Evolutionary conservation across 73 alveolate species (phyloP).

Genomic region (Blepharisma stoltei): DNA sequence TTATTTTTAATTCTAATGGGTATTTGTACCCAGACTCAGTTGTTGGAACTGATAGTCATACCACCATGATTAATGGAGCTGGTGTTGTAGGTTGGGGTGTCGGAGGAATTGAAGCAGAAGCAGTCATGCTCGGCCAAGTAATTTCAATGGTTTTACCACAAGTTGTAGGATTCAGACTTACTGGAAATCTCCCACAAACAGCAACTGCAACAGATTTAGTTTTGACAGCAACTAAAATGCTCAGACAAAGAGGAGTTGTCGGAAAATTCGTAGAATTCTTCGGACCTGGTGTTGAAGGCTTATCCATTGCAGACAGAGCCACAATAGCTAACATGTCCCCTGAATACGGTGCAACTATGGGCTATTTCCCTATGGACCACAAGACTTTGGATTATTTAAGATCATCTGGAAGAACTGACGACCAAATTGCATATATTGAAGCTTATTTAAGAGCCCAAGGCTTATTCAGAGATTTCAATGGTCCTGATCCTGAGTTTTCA

Average conservation of each 20-base stretch:
- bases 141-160: conserved; percentile 87
- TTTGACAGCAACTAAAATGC: conserved; percentile 67
- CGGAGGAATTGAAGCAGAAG: conserved; percentile 93
- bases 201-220: conserved; percentile 88
- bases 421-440: conserved; percentile 64
- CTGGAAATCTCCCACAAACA: conserved; percentile 62
- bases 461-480: conserved; percentile 65
- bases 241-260: conserved; percentile 92
- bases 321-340: conserved; percentile 89
- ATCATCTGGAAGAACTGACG: conserved; percentile 72
- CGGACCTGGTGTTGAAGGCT: conserved; percentile 76
- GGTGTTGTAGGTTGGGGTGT: conserved; percentile 93
- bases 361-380: conserved; percentile 87
- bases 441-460: conserved; percentile 67
- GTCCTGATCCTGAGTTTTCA: conserved; percentile 62
- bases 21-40: conserved; percentile 75
- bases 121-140: conserved; percentile 86
- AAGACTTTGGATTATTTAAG: conserved; percentile 73
- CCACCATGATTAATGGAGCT: conserved; percentile 90
- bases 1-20: conserved; percentile 60
- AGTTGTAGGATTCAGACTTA: conserved; percentile 80
- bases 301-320: conserved; percentile 84
- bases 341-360: conserved; percentile 94
- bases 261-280: conserved; percentile 89
- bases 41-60: conserved; percentile 89